Percentiles rank a stretch among this genome's conserved stretches.
phyloP scores from a whole-genome alignment of 352 stramenopile species.

The Globisporangium cylindrosporum region DNA sequence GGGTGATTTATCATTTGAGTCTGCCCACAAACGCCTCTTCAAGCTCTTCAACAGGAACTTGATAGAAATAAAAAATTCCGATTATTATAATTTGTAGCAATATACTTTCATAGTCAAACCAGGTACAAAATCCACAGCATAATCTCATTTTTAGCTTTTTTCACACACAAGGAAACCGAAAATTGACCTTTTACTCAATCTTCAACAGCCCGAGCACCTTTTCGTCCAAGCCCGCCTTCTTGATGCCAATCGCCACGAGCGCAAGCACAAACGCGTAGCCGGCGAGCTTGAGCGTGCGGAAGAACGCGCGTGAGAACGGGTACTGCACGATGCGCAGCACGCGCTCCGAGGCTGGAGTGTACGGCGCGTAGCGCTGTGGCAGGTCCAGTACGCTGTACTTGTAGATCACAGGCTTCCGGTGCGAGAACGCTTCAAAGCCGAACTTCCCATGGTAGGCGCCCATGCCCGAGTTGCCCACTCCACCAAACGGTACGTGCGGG shows the following conservation, averaged over 20 bases:
- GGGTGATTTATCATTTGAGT: background rate
- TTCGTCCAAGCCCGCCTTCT: background rate
- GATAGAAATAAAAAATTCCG: background rate
- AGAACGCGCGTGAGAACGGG: conserved; percentile 31
- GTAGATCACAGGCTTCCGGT: conserved; percentile 64
- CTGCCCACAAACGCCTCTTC: background rate
- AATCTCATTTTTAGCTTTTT: background rate
- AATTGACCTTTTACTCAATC: background rate
- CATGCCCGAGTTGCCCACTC: conserved; percentile 76
- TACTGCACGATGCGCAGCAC: conserved; percentile 43
- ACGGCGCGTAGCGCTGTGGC: conserved; percentile 54
- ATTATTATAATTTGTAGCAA: background rate
- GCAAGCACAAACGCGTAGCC: conserved; percentile 1
- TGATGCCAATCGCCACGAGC: conserved; percentile 2
- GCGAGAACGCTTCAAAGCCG: conserved; percentile 78
- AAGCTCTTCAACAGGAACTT: background rate
- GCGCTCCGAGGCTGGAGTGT: conserved; percentile 29
- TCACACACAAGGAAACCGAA: background rate
- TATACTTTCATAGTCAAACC: background rate
- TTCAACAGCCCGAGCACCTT: background rate
- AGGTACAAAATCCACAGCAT: background rate
- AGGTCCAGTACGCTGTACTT: conserved; percentile 61
- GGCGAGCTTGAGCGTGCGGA: conserved; percentile 2
- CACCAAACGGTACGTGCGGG: conserved; percentile 74
- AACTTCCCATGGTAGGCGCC: conserved; percentile 81